phyloP scores from a whole-genome alignment of 2,329 filamentous ascomycete species.

The Lecanosticta acicola region DNA sequence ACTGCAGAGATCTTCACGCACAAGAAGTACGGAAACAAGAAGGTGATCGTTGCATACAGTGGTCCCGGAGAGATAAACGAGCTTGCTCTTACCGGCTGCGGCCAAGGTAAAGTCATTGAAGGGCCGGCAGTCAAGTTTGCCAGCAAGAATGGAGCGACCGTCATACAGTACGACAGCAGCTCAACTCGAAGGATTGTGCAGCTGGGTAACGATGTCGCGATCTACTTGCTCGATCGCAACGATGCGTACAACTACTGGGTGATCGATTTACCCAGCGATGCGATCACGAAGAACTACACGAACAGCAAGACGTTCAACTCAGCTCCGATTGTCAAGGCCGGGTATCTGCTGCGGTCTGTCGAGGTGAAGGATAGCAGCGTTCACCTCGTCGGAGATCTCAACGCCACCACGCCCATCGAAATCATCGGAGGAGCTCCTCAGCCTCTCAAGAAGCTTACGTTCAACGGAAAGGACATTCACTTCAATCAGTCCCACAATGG shows the following conservation, averaged over 20 bases:
- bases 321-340: slow-evolving; percentile 55
- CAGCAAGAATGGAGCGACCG: slow-evolving; percentile 40
- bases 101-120: slow-evolving; percentile 34
- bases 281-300: slow-evolving; percentile 30
- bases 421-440: slow-evolving; percentile 58
- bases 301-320: slow-evolving; percentile 32
- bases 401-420: slow-evolving; percentile 61
- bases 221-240: slow-evolving; percentile 58
- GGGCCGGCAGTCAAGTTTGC: slow-evolving; percentile 37
- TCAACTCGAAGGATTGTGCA: slow-evolving; percentile 49
- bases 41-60: slow-evolving; percentile 59
- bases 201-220: slow-evolving; percentile 45
- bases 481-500: slow-evolving; percentile 30
- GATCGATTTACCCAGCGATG: slow-evolving; percentile 46
- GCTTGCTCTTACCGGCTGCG: slow-evolving; percentile 45
- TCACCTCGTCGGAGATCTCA: slow-evolving; percentile 64
- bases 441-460: slow-evolving; percentile 50
- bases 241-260: slow-evolving; percentile 66
- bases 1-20: slow-evolving; percentile 66
- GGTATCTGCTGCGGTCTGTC: slow-evolving; percentile 60
- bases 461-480: slow-evolving; percentile 50
- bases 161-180: slow-evolving; percentile 53
- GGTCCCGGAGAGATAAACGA: slow-evolving; percentile 59
- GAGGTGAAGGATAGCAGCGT: slow-evolving; percentile 52
- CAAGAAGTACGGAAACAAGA: slow-evolving; percentile 56